Percentiles rank a stretch among this genome's conserved stretches.
Evolutionary conservation across 2,329 filamentous ascomycete genomes (phyloP).

Genomic region (Diatrype stigma): DNA sequence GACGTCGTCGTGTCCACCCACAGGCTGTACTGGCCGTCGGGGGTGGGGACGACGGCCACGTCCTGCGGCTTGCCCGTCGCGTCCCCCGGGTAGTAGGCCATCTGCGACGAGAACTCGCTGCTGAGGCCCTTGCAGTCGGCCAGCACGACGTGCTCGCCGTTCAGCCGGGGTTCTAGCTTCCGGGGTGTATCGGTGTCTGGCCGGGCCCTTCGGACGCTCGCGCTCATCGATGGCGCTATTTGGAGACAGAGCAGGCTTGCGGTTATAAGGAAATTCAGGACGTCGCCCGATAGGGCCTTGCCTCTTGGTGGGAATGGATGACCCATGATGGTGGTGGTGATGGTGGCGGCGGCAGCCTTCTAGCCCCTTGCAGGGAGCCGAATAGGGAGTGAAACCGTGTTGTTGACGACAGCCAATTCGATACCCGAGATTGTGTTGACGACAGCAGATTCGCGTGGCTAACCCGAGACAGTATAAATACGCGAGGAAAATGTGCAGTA

Average conservation of each 20-base stretch:
- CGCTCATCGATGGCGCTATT: background rate
- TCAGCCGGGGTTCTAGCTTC: background rate
- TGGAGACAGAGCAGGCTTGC: background rate
- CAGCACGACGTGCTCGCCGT: conserved; percentile 23
- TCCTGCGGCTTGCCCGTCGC: conserved; percentile 20
- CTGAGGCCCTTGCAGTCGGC: conserved; percentile 24
- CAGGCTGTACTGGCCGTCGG: conserved; percentile 16
- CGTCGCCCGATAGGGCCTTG: background rate
- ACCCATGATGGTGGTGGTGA: background rate
- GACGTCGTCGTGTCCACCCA: conserved; percentile 26
- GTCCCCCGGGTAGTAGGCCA: conserved; percentile 24
- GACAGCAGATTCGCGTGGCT: no score
- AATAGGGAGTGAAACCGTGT: no score
- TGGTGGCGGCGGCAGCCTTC: no score
- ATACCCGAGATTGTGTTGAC: no score
- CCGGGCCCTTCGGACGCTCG: background rate
- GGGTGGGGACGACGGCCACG: conserved; percentile 22
- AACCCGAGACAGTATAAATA: no score
- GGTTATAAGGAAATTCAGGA: background rate
- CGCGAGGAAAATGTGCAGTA: no score
- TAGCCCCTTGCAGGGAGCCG: no score
- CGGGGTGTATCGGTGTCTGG: background rate
- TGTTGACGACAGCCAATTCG: no score
- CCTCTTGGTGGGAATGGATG: background rate
- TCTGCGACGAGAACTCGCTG: conserved; percentile 25